Base-by-base conservation (phyloP, 345 rosid species). In the Raphanus raphanistrum region DNA sequence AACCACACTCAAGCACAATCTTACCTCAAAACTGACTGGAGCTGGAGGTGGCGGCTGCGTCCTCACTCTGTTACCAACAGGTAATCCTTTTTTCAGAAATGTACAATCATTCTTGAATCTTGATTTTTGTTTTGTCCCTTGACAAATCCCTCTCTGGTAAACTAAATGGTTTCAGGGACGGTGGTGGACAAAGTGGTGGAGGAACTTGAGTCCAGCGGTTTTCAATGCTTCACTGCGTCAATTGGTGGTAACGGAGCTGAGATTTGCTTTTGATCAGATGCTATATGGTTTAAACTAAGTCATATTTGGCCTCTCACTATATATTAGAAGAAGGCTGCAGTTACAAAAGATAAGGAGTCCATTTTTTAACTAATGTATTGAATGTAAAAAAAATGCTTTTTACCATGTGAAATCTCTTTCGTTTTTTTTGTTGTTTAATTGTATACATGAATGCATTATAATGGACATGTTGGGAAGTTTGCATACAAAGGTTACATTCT, bases 1-100 rank as follows among this genome's bases (percentile, higher is more conserved):
- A 57, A 89, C 90, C 27, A 90, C 96, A 9, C 68, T 84, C 45
- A 91, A 91, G 80, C 91, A 91, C 83, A 93, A 91, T 74, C 85
- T 96, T 72, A 73, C 92, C 66, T 89, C 99, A 35, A 96, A 93
- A 81, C 80, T 96, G 68, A 93, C 99, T 0, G 99, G 98, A 78
- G 99, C 96, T 66, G 99, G 99, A 7, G 97, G 98, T 3, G 98
- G 98, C 11, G 98, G 97, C 66, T 96, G 98, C 8, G 95, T 90
- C 63, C 89, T 96, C 11, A 95, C 98, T 10, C 77, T 96, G 13
- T 75, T 96, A 77, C 98, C 98, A 9, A 84, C 89, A 71, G 21
- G 96, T 96, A 0, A 96, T 91, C 93, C 91, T 85, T 76, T 72
- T 71, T 35, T n/a, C 32, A 31, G 66, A 13, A 26, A 33, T 2